Conservation (phyloP, 352 stramenopile genomes). For the Pythium sp. region DNA sequence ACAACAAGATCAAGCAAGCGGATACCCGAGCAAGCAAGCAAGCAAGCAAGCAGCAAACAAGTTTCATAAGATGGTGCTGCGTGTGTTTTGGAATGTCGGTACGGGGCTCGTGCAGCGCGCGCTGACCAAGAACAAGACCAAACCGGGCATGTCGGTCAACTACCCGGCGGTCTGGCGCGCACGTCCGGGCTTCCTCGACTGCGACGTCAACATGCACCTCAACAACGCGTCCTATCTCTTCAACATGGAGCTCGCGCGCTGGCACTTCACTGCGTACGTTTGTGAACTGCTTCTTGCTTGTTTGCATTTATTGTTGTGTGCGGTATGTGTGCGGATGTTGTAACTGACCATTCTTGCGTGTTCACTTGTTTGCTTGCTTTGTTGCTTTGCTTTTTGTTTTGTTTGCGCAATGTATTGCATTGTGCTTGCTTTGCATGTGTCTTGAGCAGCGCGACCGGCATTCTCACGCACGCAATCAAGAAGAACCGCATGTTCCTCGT, state of each 20-base stretch:
- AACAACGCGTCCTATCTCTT: constrained; percentile 86
- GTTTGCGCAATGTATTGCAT: not conserved
- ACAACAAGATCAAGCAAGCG: not conserved
- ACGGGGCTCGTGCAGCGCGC: constrained; percentile 50
- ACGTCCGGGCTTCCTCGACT: constrained; percentile 66
- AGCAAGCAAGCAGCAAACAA: not conserved
- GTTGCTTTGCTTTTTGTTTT: not conserved
- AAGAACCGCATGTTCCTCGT: constrained; percentile 60
- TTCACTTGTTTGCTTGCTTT: not conserved
- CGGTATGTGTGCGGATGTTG: not conserved
- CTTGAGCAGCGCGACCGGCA: constrained; percentile 34
- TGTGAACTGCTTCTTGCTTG: not conserved
- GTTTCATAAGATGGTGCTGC: constrained; percentile 53
- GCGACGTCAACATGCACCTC: constrained; percentile 83
- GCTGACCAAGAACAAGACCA: constrained; percentile 47
- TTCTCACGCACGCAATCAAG: constrained; percentile 58
- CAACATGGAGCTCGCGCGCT: constrained; percentile 84
- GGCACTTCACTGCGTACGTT: constrained; percentile 71
- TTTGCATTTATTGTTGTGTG: not conserved
- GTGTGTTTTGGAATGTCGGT: constrained; percentile 65
- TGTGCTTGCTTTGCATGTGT: not conserved
- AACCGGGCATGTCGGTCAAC: constrained; percentile 52
- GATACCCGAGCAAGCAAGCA: not conserved
- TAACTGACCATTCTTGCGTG: not conserved
- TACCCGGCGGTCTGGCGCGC: constrained; percentile 71